A percentile compares a stretch with the other conserved stretches of the same genome.
These are phyloP conservation scores for Trichophaea hybrida DNA, from an alignment of 2,329 filamentous ascomycete species.

Conservation along the genomic window DNA sequence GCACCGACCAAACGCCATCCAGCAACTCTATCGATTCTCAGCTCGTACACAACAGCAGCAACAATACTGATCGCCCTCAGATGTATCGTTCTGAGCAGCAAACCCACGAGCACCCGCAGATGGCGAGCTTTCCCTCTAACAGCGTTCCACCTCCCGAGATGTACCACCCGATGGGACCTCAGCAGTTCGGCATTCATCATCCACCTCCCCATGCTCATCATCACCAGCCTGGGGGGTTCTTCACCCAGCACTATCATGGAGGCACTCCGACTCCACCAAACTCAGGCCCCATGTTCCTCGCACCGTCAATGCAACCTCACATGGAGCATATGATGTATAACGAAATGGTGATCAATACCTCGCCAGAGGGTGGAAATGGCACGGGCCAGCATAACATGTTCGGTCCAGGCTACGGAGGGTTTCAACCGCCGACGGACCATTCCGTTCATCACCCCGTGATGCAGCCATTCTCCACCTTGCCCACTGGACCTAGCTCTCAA, in stretches of 20 bases:
- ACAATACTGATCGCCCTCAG: not conserved
- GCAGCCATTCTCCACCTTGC: not conserved
- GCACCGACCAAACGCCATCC: too few relatives aligned
- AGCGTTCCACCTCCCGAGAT: not conserved
- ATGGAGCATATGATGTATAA: conserved; percentile 9
- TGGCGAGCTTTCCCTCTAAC: not conserved
- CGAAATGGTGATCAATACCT: conserved; percentile 10
- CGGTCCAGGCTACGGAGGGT: conserved; percentile 7
- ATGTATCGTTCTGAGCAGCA: not conserved
- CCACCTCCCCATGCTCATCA: not conserved
- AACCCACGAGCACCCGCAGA: not conserved
- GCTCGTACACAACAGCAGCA: not conserved
- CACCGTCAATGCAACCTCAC: conserved; percentile 13
- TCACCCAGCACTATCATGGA: conserved; percentile 9
- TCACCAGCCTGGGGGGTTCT: conserved; percentile 9
- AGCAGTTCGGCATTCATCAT: not conserved
- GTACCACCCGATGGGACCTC: conserved; percentile 1
- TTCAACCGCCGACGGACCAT: conserved; percentile 11
- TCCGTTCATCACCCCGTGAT: conserved; percentile 6
- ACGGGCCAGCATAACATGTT: conserved; percentile 17
- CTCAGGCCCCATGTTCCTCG: conserved; percentile 15
- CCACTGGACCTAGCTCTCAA: not conserved
- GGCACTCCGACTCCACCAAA: conserved; percentile 19
- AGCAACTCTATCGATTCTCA: not conserved
- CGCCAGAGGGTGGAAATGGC: conserved; percentile 4